phyloP scores from a whole-genome alignment of 2,329 filamentous ascomycete species.

The Alternaria ethzedia region DNA sequence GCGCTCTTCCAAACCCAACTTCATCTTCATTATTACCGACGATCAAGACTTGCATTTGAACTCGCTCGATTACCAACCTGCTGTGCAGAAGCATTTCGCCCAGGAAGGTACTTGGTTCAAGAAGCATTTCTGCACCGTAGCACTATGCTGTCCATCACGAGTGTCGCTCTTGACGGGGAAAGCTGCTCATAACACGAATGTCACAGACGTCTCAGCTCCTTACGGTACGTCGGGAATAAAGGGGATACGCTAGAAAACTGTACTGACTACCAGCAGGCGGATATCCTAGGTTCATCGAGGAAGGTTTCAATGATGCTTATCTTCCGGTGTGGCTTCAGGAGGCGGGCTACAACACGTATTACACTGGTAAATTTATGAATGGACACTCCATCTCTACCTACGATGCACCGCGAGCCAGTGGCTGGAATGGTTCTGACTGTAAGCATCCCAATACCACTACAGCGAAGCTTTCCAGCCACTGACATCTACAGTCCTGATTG shows the following conservation, averaged over 20 bases:
- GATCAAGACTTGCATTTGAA: slow-evolving; percentile 70
- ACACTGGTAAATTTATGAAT: slow-evolving; percentile 76
- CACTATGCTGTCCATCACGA: slow-evolving; percentile 71
- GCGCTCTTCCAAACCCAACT: slow-evolving; percentile 52
- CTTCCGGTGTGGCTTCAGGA: slow-evolving; percentile 74
- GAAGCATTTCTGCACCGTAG: slow-evolving; percentile 70
- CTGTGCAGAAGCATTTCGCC: slow-evolving; percentile 62
- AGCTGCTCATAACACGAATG: slow-evolving; percentile 73
- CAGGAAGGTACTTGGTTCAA: slow-evolving; percentile 65
- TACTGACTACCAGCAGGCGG: slow-evolving; percentile 49
- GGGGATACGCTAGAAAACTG: background rate
- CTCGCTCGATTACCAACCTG: slow-evolving; percentile 67
- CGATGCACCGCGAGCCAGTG: slow-evolving; percentile 61
- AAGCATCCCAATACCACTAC: slow-evolving; percentile 1
- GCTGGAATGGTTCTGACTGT: slow-evolving; percentile 64
- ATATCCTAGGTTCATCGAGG: slow-evolving; percentile 69
- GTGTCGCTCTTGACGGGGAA: slow-evolving; percentile 71
- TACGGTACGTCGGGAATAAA: slow-evolving; percentile 52
- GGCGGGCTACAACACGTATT: slow-evolving; percentile 73
- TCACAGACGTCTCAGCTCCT: slow-evolving; percentile 64
- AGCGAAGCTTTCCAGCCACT: background rate
- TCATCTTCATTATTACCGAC: slow-evolving; percentile 72
- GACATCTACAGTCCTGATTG: slow-evolving; percentile 54
- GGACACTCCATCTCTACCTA: slow-evolving; percentile 67
- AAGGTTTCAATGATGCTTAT: slow-evolving; percentile 71